These are phyloP conservation scores for Psophocarpus tetragonolobus DNA, from an alignment of 306 rosid genomes.

Conservation along the genomic window DNA sequence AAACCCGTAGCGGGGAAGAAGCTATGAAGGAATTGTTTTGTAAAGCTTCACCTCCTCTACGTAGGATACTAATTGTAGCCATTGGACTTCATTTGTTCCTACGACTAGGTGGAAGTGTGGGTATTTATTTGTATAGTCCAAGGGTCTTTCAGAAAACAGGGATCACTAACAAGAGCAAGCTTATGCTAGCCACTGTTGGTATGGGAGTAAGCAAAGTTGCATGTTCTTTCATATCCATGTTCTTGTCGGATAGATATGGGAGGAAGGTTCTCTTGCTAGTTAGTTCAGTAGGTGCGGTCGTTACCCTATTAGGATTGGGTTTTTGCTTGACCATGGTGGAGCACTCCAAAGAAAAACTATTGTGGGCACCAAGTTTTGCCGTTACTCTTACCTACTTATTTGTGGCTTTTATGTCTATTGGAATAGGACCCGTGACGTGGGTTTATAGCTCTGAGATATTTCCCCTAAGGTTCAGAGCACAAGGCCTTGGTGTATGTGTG, in stretches of 20 bases:
- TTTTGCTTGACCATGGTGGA: conserved; percentile 52
- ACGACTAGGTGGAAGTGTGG: conserved; percentile 54
- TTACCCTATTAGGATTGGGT: conserved; percentile 42
- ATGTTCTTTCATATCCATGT: conserved; percentile 45
- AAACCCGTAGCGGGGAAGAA: conserved; percentile 23
- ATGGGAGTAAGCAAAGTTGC: conserved; percentile 47
- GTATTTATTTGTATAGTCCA: conserved; percentile 53
- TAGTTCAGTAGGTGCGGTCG: conserved; percentile 45
- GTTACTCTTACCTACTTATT: conserved; percentile 38
- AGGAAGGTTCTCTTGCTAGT: conserved; percentile 41
- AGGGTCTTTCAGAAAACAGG: conserved; percentile 66
- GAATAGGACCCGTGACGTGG: conserved; percentile 70
- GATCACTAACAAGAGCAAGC: conserved; percentile 40
- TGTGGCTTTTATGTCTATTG: conserved; percentile 54
- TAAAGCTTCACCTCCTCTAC: conserved; percentile 48
- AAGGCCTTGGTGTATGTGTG: conserved; percentile 55
- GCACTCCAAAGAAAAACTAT: conserved; percentile 15
- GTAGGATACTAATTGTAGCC: conserved; percentile 57
- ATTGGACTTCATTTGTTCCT: conserved; percentile 55
- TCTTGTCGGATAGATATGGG: conserved; percentile 34
- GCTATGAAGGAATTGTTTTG: conserved; percentile 52
- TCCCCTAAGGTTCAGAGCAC: conserved; percentile 62
- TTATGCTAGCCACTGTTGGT: conserved; percentile 58
- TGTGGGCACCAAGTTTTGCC: conserved; percentile 46
- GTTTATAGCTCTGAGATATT: conserved; percentile 68